Percentiles rank a stretch among this genome's conserved stretches.
Conservation (phyloP, 176 grass and related monocot genomes). For the Alopecurus myosuroides region DNA sequence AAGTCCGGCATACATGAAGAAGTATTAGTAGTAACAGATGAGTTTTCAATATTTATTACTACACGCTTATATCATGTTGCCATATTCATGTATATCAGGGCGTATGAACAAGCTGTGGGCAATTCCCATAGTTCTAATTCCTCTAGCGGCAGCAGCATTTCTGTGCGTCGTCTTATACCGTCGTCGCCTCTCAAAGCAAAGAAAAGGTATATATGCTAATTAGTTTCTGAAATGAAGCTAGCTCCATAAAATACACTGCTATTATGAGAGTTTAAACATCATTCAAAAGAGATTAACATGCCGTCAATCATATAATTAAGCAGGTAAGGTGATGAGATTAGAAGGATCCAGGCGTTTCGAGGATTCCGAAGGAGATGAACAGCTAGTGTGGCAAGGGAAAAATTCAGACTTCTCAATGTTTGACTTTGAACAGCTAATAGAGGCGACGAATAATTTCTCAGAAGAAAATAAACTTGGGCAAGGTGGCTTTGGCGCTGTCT, state of each 20-base stretch:
- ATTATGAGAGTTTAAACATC: not conserved
- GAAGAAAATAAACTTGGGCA: constrained; percentile 36
- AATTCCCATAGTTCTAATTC: not conserved
- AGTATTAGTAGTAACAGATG: no score
- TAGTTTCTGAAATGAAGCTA: not conserved
- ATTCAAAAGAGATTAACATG: not conserved
- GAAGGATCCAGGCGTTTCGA: not conserved
- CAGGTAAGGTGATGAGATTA: not conserved
- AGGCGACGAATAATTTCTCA: constrained; percentile 30
- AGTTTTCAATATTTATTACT: no score
- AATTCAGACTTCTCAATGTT: constrained; percentile 29
- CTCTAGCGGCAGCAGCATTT: not conserved
- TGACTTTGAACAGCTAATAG: not conserved
- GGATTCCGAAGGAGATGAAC: not conserved
- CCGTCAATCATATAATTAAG: not conserved
- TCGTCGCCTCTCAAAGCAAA: not conserved
- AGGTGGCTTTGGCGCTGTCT: constrained; percentile 45
- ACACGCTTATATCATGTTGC: not conserved
- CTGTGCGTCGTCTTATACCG: not conserved
- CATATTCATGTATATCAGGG: not conserved
- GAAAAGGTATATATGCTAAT: constrained; percentile 19
- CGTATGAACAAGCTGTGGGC: not conserved
- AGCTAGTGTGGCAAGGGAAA: constrained; percentile 6
- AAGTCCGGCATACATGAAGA: not conserved
- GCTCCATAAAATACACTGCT: not conserved